These are phyloP conservation scores for Corylus heterophylla DNA, from an alignment of 306 rosid genomes.

Conservation along the genomic window DNA sequence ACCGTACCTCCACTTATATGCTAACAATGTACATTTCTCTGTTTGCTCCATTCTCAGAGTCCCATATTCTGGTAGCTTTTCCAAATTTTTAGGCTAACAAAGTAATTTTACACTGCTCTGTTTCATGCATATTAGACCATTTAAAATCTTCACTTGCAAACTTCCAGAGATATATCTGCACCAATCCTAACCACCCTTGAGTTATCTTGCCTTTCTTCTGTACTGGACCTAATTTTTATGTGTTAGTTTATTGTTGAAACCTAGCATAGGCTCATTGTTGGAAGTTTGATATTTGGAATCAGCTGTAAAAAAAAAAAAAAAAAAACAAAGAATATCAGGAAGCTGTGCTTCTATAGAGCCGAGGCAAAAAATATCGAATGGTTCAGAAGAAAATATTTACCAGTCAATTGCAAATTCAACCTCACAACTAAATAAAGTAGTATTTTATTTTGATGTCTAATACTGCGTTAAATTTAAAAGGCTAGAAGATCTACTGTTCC, in stretches of 20 bases:
- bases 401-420: too few species aligned
- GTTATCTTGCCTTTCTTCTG: constrained; percentile 2
- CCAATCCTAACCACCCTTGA: not conserved
- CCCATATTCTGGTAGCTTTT: not conserved
- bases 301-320: not conserved
- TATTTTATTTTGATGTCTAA: not conserved
- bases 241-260: not conserved
- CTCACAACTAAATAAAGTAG: not conserved
- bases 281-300: constrained; percentile 2
- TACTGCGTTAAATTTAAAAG: not conserved
- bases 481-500: not conserved
- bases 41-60: not conserved
- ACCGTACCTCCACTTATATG: not conserved
- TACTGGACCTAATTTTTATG: not conserved
- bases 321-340: not conserved
- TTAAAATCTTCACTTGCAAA: constrained; percentile 13
- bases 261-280: not conserved
- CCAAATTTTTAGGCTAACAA: not conserved
- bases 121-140: constrained; percentile 10
- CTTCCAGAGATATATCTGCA: not conserved
- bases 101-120: constrained; percentile 11
- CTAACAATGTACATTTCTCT: constrained; percentile 4
- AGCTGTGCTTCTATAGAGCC: too few species aligned
- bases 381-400: too few species aligned
- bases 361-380: too few species aligned